Evolutionary conservation across 495 filamentous ascomycete species (phyloP).

Genomic region (Podospora appendiculata): DNA sequence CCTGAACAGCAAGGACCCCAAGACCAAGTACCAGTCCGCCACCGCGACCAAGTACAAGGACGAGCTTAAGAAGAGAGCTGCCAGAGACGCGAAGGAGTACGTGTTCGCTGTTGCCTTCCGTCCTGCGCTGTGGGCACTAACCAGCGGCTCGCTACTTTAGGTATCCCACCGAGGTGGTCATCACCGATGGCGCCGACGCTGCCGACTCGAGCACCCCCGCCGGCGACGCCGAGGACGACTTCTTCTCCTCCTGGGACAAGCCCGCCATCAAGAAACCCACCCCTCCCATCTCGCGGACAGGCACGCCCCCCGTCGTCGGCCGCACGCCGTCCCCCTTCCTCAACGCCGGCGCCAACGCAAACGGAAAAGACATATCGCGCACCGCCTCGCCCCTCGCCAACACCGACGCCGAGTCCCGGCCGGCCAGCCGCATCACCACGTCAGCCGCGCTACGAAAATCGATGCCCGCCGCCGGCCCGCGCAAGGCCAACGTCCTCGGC

Average conservation of each 20-base stretch:
- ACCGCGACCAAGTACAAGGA: slow-evolving; percentile 95
- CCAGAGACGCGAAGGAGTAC: slow-evolving; percentile 72
- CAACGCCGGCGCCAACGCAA: slow-evolving; percentile 50
- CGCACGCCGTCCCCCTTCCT: slow-evolving; percentile 86
- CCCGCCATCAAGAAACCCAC: slow-evolving; percentile 94
- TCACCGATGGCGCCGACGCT: slow-evolving; percentile 64
- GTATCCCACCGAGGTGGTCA: slow-evolving; percentile 77
- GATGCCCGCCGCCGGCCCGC: slow-evolving; percentile 47
- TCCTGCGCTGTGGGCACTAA: no score
- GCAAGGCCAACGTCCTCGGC: slow-evolving; percentile 77
- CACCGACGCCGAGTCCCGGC: slow-evolving; percentile 34
- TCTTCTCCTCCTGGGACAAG: slow-evolving; percentile 99
- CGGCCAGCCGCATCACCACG: slow-evolving; percentile 62
- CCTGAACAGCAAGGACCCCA: slow-evolving; percentile 88
- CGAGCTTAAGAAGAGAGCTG: slow-evolving; percentile 76
- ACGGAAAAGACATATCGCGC: slow-evolving; percentile 59
- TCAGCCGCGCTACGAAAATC: slow-evolving; percentile 73
- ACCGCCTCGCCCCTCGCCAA: slow-evolving; percentile 76
- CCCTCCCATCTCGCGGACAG: slow-evolving; percentile 85
- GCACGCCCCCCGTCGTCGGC: slow-evolving; percentile 76
- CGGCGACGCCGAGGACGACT: slow-evolving; percentile 79
- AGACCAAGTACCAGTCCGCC: slow-evolving; percentile 90
- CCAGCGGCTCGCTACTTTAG: slow-evolving; percentile 37
- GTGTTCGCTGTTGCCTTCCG: slow-evolving; percentile 9
- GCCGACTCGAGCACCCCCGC: slow-evolving; percentile 64